Conservation (phyloP, 2,329 filamentous ascomycete species). For the Fusarium oligoseptatum region DNA sequence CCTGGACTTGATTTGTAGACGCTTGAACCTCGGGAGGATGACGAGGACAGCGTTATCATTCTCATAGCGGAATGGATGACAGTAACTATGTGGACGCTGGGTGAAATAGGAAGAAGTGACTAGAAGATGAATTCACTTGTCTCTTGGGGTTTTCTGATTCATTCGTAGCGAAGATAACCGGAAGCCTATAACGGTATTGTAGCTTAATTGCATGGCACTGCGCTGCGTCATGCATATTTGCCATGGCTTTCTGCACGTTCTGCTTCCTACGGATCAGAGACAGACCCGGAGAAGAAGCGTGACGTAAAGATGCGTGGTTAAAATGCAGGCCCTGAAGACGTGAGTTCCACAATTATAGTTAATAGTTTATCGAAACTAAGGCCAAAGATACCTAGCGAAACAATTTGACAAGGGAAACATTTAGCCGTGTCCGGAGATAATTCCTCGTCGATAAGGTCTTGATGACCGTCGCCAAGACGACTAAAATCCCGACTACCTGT, state of each 20-base stretch:
- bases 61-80: neutral
- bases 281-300: neutral
- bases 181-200: neutral
- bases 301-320: neutral
- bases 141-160: neutral
- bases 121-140: neutral
- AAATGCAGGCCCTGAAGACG: neutral
- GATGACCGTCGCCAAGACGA: neutral
- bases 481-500: neutral
- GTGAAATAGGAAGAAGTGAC: neutral
- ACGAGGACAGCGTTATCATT: neutral
- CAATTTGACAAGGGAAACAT: neutral
- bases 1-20: neutral
- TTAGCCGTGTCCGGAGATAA: neutral
- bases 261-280: neutral
- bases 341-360: neutral
- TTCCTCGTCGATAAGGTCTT: neutral
- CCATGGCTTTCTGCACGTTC: neutral
- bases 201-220: neutral
- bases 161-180: neutral
- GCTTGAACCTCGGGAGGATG: neutral
- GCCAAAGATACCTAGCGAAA: neutral
- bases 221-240: neutral
- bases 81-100: neutral
- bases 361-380: neutral